Base-by-base conservation (phyloP, 257 asterid genomes). In the Ocimum tenuiflorum region DNA sequence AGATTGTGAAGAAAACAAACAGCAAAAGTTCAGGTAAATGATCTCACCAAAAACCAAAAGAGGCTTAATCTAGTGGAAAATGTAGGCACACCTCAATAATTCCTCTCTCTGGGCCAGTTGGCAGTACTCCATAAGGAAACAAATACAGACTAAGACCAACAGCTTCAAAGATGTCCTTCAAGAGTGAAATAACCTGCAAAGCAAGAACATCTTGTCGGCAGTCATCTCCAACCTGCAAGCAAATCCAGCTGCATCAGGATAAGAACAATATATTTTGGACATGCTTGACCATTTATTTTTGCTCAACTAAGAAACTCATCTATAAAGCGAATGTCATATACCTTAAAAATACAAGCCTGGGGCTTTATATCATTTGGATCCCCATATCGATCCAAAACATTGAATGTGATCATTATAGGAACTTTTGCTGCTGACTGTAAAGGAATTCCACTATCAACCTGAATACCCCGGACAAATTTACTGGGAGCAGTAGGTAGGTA, bases 401-500 rank as follows among this genome's bases (percentile, higher is more conserved):
- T 81, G 76, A 94, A 94, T 61, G 99, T 90, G 80, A 94, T 90
- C 99, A 88, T 94, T 63, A 94, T 94, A 63, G 99, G 99, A 69
- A 94, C 99, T 82, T 90, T 94, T 46, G 99, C 96, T n/a, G 99
- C 99, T 73, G 99, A 94, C 68, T 94, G 99, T 77, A 94, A 78
- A 59, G 99, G 96, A 76, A 90, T 82, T 71, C 99, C 99, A 78
- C 99, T 94, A 68, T 94, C 95, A 71, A 83, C 83, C 79, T 84
- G 89, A 77, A 94, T 90, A 68, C 99, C 94, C 65, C 88, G 81
- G 65, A 90, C 96, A 56, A 94, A 86, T 85, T 94, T 90, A 78
- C 22, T 77, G 69, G 87, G 90, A 61, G 95, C 99, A 72, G 97
- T 90, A 80, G 99, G 99, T 65, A 94, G 87, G 83, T 94, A 94